phyloP scores from a whole-genome alignment of 495 filamentous ascomycete genomes.

The Apodospora peruviana region DNA sequence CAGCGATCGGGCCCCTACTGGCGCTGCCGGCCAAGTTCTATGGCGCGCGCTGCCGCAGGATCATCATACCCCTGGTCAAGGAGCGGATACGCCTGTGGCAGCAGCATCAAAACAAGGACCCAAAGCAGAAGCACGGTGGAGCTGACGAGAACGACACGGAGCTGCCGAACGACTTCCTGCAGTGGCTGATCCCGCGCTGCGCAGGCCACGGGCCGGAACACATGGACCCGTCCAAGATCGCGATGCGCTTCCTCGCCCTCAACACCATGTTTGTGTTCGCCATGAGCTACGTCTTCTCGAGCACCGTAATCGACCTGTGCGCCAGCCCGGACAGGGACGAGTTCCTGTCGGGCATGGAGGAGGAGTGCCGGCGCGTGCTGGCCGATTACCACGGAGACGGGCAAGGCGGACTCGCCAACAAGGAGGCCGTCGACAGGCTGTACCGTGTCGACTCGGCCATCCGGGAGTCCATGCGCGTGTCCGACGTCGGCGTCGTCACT shows the following conservation, averaged over 20 bases:
- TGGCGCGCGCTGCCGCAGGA: background rate
- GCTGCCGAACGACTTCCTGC: background rate
- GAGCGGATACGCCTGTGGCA: background rate
- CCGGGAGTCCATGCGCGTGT: slow-evolving; percentile 1
- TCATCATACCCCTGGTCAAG: background rate
- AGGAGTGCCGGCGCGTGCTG: background rate
- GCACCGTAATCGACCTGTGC: background rate
- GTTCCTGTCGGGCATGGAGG: background rate
- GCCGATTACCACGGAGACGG: background rate
- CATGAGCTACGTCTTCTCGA: background rate
- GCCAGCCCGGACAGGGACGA: background rate
- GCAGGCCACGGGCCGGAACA: background rate
- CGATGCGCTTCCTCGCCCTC: background rate
- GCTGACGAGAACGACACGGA: background rate
- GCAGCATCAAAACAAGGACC: background rate
- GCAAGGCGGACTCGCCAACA: background rate
- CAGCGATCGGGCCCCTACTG: background rate
- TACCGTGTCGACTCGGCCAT: slow-evolving; percentile 1
- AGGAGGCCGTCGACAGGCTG: background rate
- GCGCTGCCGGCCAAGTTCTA: background rate
- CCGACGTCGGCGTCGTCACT: background rate
- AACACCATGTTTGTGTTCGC: background rate
- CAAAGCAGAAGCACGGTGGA: background rate
- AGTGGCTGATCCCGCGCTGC: background rate
- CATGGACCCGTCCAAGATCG: background rate